A percentile compares a stretch with the other conserved stretches of the same genome.
Conservation (phyloP, 2,329 filamentous ascomycete genomes). For the Colletotrichum cuscutae region DNA sequence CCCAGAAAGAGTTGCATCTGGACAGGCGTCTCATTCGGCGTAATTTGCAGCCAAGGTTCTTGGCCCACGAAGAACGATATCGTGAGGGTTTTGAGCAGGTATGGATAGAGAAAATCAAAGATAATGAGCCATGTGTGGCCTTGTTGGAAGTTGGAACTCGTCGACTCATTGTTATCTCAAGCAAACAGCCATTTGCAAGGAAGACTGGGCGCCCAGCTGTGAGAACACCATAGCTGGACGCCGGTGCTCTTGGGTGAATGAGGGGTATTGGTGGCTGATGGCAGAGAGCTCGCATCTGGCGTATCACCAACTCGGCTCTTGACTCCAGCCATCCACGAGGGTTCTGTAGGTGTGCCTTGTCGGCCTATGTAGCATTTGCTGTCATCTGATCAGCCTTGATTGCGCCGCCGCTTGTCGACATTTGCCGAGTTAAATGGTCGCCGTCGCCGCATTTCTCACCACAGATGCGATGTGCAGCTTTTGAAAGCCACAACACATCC, state of each 20-base stretch:
- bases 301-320: neutral
- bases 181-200: neutral
- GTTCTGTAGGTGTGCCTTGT: neutral
- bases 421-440: neutral
- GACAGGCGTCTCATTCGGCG: constrained; percentile 11
- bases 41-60: constrained; percentile 17
- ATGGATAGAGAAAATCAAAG: neutral
- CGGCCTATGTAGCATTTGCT: neutral
- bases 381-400: neutral
- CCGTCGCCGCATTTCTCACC: neutral
- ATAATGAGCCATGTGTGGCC: neutral
- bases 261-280: neutral
- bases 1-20: neutral
- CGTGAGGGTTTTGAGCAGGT: neutral
- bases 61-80: neutral
- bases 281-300: neutral
- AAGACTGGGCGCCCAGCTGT: constrained; percentile 2
- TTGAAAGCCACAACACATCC: neutral
- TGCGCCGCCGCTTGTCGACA: neutral
- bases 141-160: neutral
- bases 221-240: neutral
- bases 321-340: too few relatives aligned
- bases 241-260: neutral
- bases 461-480: neutral
- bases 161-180: neutral